Evolutionary conservation across 2,329 filamentous ascomycete species (phyloP).

Genomic region (Aspergillus flavus): DNA sequence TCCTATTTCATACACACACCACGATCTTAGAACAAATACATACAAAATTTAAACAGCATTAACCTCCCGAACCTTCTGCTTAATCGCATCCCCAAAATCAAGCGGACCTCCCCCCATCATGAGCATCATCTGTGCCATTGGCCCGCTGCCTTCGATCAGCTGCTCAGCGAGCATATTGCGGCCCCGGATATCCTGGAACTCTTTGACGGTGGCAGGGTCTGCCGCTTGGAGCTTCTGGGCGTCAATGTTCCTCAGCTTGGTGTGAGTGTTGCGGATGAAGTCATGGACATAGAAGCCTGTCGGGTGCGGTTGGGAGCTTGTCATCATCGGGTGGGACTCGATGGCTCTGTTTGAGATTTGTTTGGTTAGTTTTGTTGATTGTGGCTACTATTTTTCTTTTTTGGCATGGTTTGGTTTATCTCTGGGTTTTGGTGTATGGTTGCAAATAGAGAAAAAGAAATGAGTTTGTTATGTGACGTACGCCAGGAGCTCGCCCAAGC

Average conservation of each 20-base stretch:
- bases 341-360: constrained; percentile 26
- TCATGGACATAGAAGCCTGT: constrained; percentile 60
- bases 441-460: not conserved
- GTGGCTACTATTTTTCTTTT: not conserved
- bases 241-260: constrained; percentile 27
- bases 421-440: not conserved
- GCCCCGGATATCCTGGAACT: constrained; percentile 28
- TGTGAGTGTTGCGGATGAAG: constrained; percentile 71
- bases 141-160: constrained; percentile 27
- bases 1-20: not conserved
- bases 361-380: not conserved
- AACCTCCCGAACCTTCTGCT: constrained; percentile 22
- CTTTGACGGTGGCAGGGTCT: constrained; percentile 18
- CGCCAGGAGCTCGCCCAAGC: constrained; percentile 25
- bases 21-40: not conserved
- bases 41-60: constrained; percentile 1
- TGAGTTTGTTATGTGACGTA: constrained; percentile 13
- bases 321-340: constrained; percentile 34
- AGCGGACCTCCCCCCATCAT: constrained; percentile 34
- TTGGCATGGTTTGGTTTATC: not conserved
- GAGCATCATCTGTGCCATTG: constrained; percentile 29
- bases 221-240: constrained; percentile 25
- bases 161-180: constrained; percentile 32
- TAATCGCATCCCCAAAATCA: constrained; percentile 33
- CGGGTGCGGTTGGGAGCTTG: constrained; percentile 33